These are phyloP conservation scores for Wickerhamomyces sydowiorum DNA, from an alignment of 805 yeast genomes.

Conservation along the genomic window DNA sequence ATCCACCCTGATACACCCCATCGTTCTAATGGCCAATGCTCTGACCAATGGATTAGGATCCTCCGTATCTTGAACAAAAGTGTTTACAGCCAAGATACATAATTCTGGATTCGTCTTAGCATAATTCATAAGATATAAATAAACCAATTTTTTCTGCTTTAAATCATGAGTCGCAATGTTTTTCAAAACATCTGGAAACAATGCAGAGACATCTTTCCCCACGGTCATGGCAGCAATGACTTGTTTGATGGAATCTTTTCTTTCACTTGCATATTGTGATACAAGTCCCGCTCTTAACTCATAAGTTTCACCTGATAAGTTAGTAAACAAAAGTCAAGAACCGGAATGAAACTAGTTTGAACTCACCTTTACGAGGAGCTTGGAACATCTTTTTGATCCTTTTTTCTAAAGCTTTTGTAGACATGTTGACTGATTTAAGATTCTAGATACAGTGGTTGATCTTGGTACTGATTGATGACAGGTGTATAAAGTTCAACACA, in stretches of 20 bases:
- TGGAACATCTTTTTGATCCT: conserved; percentile 52
- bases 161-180: conserved; percentile 95
- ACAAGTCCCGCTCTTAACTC: conserved; percentile 88
- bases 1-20: conserved; percentile 97
- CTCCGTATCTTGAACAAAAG: conserved; percentile 90
- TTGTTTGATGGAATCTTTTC: conserved; percentile 94
- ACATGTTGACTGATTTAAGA: conserved; percentile 13
- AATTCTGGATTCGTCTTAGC: conserved; percentile 96
- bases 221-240: conserved; percentile 98
- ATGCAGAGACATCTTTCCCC: conserved; percentile 91
- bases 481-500: background rate
- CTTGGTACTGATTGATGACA: background rate
- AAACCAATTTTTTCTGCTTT: conserved; percentile 94
- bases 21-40: conserved; percentile 94
- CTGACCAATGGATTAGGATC: conserved; percentile 95
- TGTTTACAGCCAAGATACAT: conserved; percentile 92
- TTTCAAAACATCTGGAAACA: conserved; percentile 94
- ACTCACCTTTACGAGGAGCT: conserved; percentile 46
- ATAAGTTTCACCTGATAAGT: conserved; percentile 62
- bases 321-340: conserved; percentile 5
- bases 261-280: conserved; percentile 89
- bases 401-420: conserved; percentile 45
- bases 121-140: conserved; percentile 91
- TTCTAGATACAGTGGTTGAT: too few species aligned
- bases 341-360: background rate